Conservation (phyloP, 805 yeast species). For the Ogataea minuta region DNA sequence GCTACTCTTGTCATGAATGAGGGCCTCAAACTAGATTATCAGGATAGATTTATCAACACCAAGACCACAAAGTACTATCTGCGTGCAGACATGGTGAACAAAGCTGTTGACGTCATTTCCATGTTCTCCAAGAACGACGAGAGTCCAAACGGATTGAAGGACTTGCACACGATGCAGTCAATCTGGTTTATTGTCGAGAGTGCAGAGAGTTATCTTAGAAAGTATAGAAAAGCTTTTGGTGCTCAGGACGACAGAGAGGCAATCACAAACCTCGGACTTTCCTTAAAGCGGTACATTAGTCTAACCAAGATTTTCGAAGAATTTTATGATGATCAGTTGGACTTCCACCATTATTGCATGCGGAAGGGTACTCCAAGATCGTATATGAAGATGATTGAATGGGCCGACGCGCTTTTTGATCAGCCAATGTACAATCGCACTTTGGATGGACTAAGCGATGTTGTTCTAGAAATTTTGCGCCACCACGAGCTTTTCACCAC, state of each 20-base stretch:
- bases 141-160: slow-evolving; percentile 80
- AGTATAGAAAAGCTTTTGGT: slow-evolving; percentile 41
- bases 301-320: slow-evolving; percentile 66
- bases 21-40: slow-evolving; percentile 76
- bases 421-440: slow-evolving; percentile 75
- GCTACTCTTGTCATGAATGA: slow-evolving; percentile 68
- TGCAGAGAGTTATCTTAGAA: slow-evolving; percentile 76
- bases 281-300: slow-evolving; percentile 74
- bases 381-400: slow-evolving; percentile 68
- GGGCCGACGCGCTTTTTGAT: slow-evolving; percentile 77
- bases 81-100: slow-evolving; percentile 69
- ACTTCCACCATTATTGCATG: slow-evolving; percentile 90
- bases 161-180: slow-evolving; percentile 87
- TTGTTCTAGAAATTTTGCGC: slow-evolving; percentile 46
- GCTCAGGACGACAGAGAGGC: slow-evolving; percentile 36
- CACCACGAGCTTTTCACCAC: slow-evolving; percentile 23
- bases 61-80: slow-evolving; percentile 81
- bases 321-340: slow-evolving; percentile 82
- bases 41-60: slow-evolving; percentile 88
- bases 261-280: slow-evolving; percentile 56
- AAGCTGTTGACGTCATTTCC: slow-evolving; percentile 71
- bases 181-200: slow-evolving; percentile 83
- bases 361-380: slow-evolving; percentile 88
- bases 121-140: slow-evolving; percentile 83
- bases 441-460: slow-evolving; percentile 56